Evolutionary conservation across 768 basidiomycete genomes (phyloP), one percentile per base, ranked within the genome.

Genomic region (Termitomyces sp.): DNA sequence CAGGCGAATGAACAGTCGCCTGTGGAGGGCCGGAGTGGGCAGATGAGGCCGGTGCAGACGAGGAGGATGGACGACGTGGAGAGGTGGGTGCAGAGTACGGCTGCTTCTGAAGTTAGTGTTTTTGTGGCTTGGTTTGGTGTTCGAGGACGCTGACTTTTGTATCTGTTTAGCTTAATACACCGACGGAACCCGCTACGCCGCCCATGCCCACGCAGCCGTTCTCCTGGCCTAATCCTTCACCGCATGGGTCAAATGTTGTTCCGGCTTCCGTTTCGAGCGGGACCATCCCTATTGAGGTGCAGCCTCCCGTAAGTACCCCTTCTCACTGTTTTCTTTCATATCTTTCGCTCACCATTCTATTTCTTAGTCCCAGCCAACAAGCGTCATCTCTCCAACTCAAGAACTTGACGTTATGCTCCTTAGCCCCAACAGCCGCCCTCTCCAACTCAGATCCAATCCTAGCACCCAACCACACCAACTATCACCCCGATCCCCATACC

Each of bases 271-370:
- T 54, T 8, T 58, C 63, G 2, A 63, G 63, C 33, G 55, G 63
- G 13, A 61, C 61, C 1, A 55, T 66, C 9, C 15, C 22, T 11
- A 66, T 68, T 15, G 57, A 38, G 8, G 55, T 68, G 13, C 50
- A 59, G 55, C 61, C 65, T 55, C 67, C 67, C 13, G 67, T 63
- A 55, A 35, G 63, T 60, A 11, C 24, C 32, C 35, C 6, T 35
- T 15, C 20, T 24, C n/a, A 20, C 13, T 13, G 1, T 7, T 36
- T 38, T 38, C n/a, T 46, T 56, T 28, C 8, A 42, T 24, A 1
- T 7, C 28, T 32, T 15, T 22, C 33, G 12, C 53, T 42, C 15
- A 45, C 20, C 24, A 0, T 45, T 20, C 18, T 24, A 4, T 15
- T 7, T 5, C 16, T 32, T 40, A 61, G 60, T 56, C 60, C 7